Base-by-base conservation (phyloP, 164 flowering plant genomes). In the Macadamia tetraphylla region DNA sequence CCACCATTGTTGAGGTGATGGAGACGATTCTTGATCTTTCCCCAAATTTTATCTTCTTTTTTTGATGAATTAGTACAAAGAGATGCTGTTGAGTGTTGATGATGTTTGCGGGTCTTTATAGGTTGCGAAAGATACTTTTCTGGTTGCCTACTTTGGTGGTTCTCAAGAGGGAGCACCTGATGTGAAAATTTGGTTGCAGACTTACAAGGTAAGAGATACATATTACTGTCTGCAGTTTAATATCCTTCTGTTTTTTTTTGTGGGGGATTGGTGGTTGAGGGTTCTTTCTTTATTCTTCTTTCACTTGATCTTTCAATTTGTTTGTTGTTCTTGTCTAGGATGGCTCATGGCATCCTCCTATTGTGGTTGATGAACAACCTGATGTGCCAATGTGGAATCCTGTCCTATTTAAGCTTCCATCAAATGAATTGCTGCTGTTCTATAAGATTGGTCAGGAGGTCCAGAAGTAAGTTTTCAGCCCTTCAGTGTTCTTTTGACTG, bases 301-400 rank as follows among this genome's bases (percentile, higher is more conserved):
- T 31, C 30, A 62, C 65, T 61, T 57, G 52, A 58, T 58, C 60
- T 23, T 23, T 23, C 23, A 23, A 23, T 23, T 23, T 23, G 23
- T 0, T 23, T 23, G 23, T 23, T 23, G 42, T 40, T 74, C 3
- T 70, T 73, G 30, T 69, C 67, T 85, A 93, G 98, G 85, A 88
- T 79, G 94, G 90, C n/a, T 44, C 8, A 57, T 94, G 98, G 98
- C 71, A 79, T 62, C 49, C 82, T 70, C 98, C 97, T 9, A 56
- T 78, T 6, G 67, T 82, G 60, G 90, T 68, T 72, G 98, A 94
- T 83, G 87, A 87, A 70, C 66, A 94, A 72, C 75, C 77, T 18
- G 42, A 79, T 66, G 89, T 91, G 72, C 93, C 98, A 64, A 84
- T 91, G 97, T 94, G 97, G 97, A 94, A 94, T 74, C 97, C 98